A percentile compares a stretch with the other conserved stretches of the same genome.
Evolutionary conservation across 306 rosid genomes (phyloP).

Genomic region (Coriaria nepalensis): DNA sequence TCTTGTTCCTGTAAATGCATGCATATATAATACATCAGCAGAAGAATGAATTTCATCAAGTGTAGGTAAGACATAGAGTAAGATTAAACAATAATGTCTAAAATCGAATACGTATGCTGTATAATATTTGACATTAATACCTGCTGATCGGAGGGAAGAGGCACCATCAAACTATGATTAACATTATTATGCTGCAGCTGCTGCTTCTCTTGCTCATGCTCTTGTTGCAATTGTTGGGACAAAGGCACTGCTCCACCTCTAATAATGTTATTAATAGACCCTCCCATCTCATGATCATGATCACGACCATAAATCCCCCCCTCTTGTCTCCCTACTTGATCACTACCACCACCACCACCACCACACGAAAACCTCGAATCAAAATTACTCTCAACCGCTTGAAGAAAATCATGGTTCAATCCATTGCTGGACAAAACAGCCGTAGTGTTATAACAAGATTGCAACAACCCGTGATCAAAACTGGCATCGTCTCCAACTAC

Average conservation of each 20-base stretch:
- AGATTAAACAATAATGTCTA: background rate
- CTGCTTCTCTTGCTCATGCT: conserved; percentile 36
- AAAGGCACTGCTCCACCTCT: conserved; percentile 22
- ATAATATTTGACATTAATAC: conserved; percentile 13
- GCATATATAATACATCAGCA: too few relatives aligned
- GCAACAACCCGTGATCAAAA: conserved; percentile 16
- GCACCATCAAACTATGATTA: conserved; percentile 29
- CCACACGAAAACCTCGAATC: too few relatives aligned
- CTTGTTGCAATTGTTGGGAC: conserved; percentile 52
- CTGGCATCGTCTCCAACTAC: conserved; percentile 10
- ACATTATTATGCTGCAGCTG: conserved; percentile 15
- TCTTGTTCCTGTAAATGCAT: conserved; percentile 50
- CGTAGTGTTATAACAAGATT: conserved; percentile 24
- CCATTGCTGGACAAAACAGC: too few relatives aligned
- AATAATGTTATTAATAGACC: conserved; percentile 2
- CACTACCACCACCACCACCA: too few relatives aligned
- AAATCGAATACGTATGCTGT: background rate
- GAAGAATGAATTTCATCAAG: too few relatives aligned
- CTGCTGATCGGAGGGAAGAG: conserved; percentile 51
- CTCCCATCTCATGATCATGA: conserved; percentile 32
- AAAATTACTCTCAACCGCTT: too few relatives aligned
- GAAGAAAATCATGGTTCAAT: too few relatives aligned
- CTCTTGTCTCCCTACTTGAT: too few relatives aligned
- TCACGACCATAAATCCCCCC: background rate
- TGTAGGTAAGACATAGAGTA: background rate